These are phyloP conservation scores for Epichloe elymi DNA, from an alignment of 2,329 filamentous ascomycete species.

Conservation along the genomic window DNA sequence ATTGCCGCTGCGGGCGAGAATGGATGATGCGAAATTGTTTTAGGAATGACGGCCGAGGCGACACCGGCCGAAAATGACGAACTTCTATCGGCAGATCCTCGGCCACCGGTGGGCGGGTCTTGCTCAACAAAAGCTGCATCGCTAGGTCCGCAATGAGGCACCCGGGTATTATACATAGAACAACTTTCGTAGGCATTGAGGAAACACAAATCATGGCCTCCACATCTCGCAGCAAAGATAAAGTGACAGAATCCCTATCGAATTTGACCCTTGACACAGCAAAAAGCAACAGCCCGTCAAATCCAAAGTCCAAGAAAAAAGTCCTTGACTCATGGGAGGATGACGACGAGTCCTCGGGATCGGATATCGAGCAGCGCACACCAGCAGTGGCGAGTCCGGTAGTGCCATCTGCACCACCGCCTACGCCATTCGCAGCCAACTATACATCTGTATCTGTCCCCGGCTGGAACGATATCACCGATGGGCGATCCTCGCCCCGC, in stretches of 20 bases:
- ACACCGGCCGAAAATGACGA: slow-evolving; percentile 11
- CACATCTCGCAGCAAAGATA: slow-evolving; percentile 11
- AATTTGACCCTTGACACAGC: slow-evolving; percentile 17
- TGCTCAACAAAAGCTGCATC: no score
- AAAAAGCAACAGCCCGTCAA: slow-evolving; percentile 7
- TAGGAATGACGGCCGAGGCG: slow-evolving; percentile 16
- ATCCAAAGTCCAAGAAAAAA: slow-evolving; percentile 16
- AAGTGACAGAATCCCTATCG: slow-evolving; percentile 18
- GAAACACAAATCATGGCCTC: slow-evolving; percentile 10
- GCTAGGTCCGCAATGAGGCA: no score
- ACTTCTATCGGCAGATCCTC: slow-evolving; percentile 19
- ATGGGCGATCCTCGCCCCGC: background rate
- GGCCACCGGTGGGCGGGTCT: slow-evolving; percentile 4
- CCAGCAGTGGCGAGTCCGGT: slow-evolving; percentile 30
- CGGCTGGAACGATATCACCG: slow-evolving; percentile 1
- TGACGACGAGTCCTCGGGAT: slow-evolving; percentile 38
- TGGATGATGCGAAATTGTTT: slow-evolving; percentile 10
- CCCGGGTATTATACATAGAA: no score
- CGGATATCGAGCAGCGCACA: slow-evolving; percentile 11
- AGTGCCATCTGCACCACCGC: slow-evolving; percentile 41
- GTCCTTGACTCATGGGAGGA: slow-evolving; percentile 40
- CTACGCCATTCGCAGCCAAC: slow-evolving; percentile 49
- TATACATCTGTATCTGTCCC: background rate
- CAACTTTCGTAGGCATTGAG: no score
- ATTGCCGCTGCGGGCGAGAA: slow-evolving; percentile 20